Evolutionary conservation across 352 stramenopile species (phyloP), one percentile per base, ranked within the genome.

Genomic region (Phytophthora nicotianae): DNA sequence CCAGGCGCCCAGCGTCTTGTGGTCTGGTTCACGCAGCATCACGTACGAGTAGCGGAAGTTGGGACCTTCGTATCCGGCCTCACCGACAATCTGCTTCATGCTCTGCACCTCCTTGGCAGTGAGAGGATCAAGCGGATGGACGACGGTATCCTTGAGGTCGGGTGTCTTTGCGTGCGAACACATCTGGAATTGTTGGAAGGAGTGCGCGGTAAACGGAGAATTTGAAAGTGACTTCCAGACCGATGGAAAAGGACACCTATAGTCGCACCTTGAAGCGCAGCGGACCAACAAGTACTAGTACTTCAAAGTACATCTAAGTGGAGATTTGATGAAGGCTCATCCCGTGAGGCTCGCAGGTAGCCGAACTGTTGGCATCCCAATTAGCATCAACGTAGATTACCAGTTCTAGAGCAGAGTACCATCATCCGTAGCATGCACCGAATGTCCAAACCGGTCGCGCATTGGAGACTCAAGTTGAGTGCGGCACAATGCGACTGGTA

Each of bases 41-140:
- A 81, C 72, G 51, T 81, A 81, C 54, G 72, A 81, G 69, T 72
- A 81, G 38, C 72, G 72, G 8, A 74, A 38, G 21, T 62, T 50
- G 23, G 60, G 46, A 2, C 69, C 62, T 13, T 24, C 26, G 58
- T 74, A 69, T 13, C 61, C 72, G n/a, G 55, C 49, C n/a, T 72
- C 66, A 4, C 42, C 69, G 20, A 77, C 37, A 32, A 81, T 56
- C 24, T 81, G 54, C 62, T 78, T 81, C 50, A 72, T 61, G 9
- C 33, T 65, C 20, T 65, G 46, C 37, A 81, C 52, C 61, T 78
- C 72, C 23, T 63, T 54, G 32, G 62, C 32, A 13, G 72, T 75
- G 65, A 81, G 61, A 5, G 72, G 72, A 35, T 78, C 72, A 11
- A 81, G 69, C 29, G 73, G 73, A 47, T 81, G 73, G 20, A 50